Evolutionary conservation across 2,329 filamentous ascomycete genomes (phyloP), one percentile per base, ranked within the genome.

Genomic region (Sarocladiaceae sp.): DNA sequence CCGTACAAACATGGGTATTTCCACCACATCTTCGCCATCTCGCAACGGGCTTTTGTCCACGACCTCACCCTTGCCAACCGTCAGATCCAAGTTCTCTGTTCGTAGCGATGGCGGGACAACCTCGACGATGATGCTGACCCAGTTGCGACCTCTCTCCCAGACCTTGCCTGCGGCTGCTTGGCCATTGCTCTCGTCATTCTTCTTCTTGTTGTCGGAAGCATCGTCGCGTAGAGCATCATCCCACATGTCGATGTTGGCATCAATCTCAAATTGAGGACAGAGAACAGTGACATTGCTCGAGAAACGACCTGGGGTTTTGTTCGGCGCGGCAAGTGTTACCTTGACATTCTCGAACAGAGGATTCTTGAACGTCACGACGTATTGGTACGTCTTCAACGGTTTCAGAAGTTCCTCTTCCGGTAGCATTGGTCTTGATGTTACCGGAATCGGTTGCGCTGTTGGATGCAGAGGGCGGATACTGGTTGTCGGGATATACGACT

Each of bases 91-190:
- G 29, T 65, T 61, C 28, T 75, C 72, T 1, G 71, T 58, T 33
- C 67, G 66, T 20, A 84, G 65, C 40, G 75, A 78, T 0, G 82
- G 75, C 2, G 92, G 82, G 1, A 97, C 82, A 13, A 99, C 87
- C 66, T 99, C 94, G 23, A 99, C 77, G 18, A 97, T 88, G 11
- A 99, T 90, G 58, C 86, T 94, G 15, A 94, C 94, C 89, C 92
- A 97, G 67, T 97, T 99, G 31, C 92, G 79, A 0, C 92, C 93
- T 51, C 86, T 82, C 57, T 97, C 92, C 88, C 90, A 99, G n/a
- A 97, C 85, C 70, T 97, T 97, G 50, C 93, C 94, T 0, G 89
- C 89, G 67, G 96, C 91, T 15, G 88, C 82, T 47, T 83, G 79
- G 49, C 73, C 60, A 57, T 63, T 64, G 61, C 71, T 59, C 54